Evolutionary conservation across 2,329 filamentous ascomycete species (phyloP), one percentile per base, ranked within the genome.

Genomic region (Penicillium sp.): DNA sequence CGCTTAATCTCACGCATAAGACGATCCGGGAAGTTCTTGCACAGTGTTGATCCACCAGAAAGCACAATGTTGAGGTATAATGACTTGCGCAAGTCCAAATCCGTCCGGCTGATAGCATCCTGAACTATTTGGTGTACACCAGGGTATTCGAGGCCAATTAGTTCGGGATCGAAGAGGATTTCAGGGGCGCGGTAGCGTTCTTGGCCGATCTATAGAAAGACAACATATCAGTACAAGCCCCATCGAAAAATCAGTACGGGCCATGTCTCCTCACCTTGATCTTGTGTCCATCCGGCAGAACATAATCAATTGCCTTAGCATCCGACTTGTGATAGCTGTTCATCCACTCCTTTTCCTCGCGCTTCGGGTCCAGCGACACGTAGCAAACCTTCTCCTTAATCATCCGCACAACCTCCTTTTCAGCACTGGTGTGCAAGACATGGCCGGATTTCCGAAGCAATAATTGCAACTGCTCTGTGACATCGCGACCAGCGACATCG

Each of bases 51-150:
- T 53, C 95, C 95, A 61, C 95, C 95, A 0, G 93, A 98, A 41
- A 99, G 85, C 59, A 99, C 93, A 72, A 99, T 98, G 78, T 97
- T 99, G 73, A 90, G 90, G 75, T 95, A 99, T 22, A 99, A 82
- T 19, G 90, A 86, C 75, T 98, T 98, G 64, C 95, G 89, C 54
- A 99, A 84, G 77, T 99, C 95, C 75, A 99, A 87, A 75, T 99
- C 95, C 27, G 93, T 97, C 63, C 93, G 86, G 74, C 89, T 92
- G 75, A 99, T 99, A 52, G 95, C 87, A 72, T 99, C 95, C 53
- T 97, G 93, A 35, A 99, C 91, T 61, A 99, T 97, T 77, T 99
- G 95, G 76, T 99, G 95, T 54, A 99, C 89, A 59, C 95, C 95
- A 6, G 92, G 91, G 78, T 97, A 99, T 78, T 99, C 95, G 52